Evolutionary conservation across 108 stramenopile species (phyloP), one percentile per base, ranked within the genome.

Genomic region (Schizochytrium sp.): DNA sequence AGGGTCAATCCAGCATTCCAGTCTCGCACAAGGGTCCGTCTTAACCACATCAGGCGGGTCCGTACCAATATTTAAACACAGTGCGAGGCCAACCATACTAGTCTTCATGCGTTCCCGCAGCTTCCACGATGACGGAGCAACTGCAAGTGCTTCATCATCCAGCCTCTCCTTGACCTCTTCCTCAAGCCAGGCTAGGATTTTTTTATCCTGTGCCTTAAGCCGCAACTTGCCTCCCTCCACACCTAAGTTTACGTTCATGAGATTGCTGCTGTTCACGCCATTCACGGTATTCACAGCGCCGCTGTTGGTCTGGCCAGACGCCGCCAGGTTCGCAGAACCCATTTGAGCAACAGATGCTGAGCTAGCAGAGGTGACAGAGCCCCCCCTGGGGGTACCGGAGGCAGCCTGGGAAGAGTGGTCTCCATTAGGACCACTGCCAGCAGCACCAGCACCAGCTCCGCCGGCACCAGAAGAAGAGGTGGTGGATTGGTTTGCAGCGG

Each of bases 1-100:
- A 12, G 98, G 98, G 90, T 99, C 98, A 87, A 98, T 94, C 98
- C 98, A 99, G 90, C 96, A 95, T 90, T 98, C 96, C 7, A 97
- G 91, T 53, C 94, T 94, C 50, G 97, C 97, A 88, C 97, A 98
- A 3, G 98, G 97, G 64, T 92, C 92, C 49, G 97, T 96, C 89
- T 95, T 97, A 61, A 94, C 91, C 7, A 96, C 89, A 91, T 99
- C 99, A 0, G 98, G 98, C 12, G 98, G 98, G 91, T 98, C 98
- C n/a, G 97, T 97, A 38, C 98, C 98, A 49, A 97, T 96, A 89
- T 97, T 97, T 4, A 98, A 95, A 56, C 98, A 97, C 87, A 99
- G 89, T 40, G 98, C 94, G n/a, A 99, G 90, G 12, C 95, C 97
- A 3, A 98, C 95, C 10, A 97, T 94, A 5, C 94, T 96, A 3